phyloP scores from a whole-genome alignment of 139 green algal species.

The Chlorella sp. region DNA sequence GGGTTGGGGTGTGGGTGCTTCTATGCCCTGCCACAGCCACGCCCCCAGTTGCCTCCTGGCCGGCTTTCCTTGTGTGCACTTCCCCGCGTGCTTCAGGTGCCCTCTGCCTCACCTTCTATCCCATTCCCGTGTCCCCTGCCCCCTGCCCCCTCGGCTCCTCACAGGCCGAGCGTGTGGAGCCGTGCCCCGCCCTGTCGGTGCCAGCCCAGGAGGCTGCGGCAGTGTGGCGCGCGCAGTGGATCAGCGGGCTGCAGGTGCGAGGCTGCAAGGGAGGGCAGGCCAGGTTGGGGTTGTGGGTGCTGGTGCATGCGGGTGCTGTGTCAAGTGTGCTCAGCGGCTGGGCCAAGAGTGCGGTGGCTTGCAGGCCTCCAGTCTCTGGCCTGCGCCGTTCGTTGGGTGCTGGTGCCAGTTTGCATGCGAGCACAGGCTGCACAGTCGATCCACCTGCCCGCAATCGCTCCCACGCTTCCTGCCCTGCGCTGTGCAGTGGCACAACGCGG shows the following conservation, averaged over 20 bases:
- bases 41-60: not conserved
- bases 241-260: not conserved
- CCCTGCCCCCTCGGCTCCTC: not conserved
- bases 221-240: slow-evolving; percentile 9
- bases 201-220: not conserved
- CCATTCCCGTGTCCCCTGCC: not conserved
- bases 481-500: slow-evolving; percentile 18
- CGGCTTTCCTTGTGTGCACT: too few relatives aligned
- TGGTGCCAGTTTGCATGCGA: too few relatives aligned
- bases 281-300: too few relatives aligned
- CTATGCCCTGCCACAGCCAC: not conserved
- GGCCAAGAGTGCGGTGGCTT: too few relatives aligned
- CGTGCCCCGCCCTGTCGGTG: not conserved
- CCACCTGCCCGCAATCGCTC: too few relatives aligned
- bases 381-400: too few relatives aligned
- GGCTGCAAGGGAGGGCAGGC: too few relatives aligned
- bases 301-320: too few relatives aligned
- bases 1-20: not conserved
- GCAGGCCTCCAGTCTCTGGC: too few relatives aligned
- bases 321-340: too few relatives aligned
- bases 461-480: too few relatives aligned
- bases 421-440: too few relatives aligned
- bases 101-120: not conserved
- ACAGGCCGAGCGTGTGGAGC: slow-evolving; percentile 6
- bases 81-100: not conserved